Conservation (phyloP, 2,329 filamentous ascomycete genomes). For the Alternaria ventricosa region DNA sequence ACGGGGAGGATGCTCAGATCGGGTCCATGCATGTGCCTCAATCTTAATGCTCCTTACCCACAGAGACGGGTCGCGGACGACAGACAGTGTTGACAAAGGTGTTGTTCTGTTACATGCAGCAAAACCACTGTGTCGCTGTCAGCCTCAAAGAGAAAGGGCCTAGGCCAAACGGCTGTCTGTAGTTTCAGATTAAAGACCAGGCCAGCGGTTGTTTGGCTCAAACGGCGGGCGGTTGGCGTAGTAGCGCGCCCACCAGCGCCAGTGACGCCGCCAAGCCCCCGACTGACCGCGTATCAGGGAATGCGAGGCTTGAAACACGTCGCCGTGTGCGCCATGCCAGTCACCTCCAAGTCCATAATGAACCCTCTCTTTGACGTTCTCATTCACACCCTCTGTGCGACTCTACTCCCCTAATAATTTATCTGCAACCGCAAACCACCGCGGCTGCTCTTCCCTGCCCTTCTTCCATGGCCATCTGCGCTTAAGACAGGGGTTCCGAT, state of each 20-base stretch:
- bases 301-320: conserved; percentile 22
- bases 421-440: neutral
- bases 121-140: neutral
- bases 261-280: conserved; percentile 20
- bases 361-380: conserved; percentile 3
- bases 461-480: conserved; percentile 12
- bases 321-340: conserved; percentile 2
- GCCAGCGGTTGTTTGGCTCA: conserved; percentile 9
- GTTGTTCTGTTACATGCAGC: neutral
- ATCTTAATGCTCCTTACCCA: conserved; percentile 8
- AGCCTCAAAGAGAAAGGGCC: neutral
- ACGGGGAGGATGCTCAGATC: conserved; percentile 14
- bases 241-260: neutral
- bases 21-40: conserved; percentile 7
- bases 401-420: neutral
- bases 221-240: conserved; percentile 14
- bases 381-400: conserved; percentile 2
- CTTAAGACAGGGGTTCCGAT: conserved; percentile 13
- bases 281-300: conserved; percentile 14
- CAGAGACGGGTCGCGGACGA: neutral
- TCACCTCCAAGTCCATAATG: conserved; percentile 10
- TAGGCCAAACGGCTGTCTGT: neutral
- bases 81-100: neutral
- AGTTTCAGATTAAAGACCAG: neutral
- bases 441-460: neutral